Base-by-base conservation (phyloP, 108 stramenopile species). In the Poteriospumella lacustris region DNA sequence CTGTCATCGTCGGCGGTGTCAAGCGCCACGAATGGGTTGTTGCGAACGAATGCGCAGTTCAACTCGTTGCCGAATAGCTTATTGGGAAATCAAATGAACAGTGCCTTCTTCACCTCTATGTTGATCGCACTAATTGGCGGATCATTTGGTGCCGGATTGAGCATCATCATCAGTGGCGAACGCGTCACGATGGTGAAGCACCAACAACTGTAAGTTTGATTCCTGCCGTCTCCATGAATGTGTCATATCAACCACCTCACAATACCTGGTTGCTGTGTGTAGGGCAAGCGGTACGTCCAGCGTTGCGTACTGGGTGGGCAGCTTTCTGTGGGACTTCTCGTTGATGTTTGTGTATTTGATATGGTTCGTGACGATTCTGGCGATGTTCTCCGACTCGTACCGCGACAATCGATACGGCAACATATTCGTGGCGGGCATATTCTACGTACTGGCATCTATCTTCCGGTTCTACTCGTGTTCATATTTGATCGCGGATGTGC, bases 131-230 rank as follows among this genome's bases (percentile, higher is more conserved):
- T 73, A 34, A 39, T 73, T 12, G 36, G n/a, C 24, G 70, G 70
- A 9, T 52, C 44, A 5, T 26, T 73, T 56, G 70, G 70, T 29
- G 70, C 70, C 33, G 70, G 44, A 42, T 33, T 73, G 47, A 73
- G 70, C 31, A 73, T 73, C 12, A 33, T 73, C 19, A 5, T 73
- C 3, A 5, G 12, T 73, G 70, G 70, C 28, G 70, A 73, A 34
- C 70, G 70, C 42, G 70, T 73, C 9, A 26, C 9, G 3, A 33
- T 73, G 31, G 70, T 73, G 33, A 73, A 73, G 70, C 70, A 73
- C 36, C 70, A 73, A 56, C 70, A 73, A 56, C 70, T 73, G 70
- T 73, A 42, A 73, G 70, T 38, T 5, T 28, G 12, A 5, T 73
- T 3, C 24, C 9, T 73, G 41, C n/a, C n/a, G 31, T 52, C 33